Conservation (phyloP, 139 green algal genomes). For the Nannochloris sp. region DNA sequence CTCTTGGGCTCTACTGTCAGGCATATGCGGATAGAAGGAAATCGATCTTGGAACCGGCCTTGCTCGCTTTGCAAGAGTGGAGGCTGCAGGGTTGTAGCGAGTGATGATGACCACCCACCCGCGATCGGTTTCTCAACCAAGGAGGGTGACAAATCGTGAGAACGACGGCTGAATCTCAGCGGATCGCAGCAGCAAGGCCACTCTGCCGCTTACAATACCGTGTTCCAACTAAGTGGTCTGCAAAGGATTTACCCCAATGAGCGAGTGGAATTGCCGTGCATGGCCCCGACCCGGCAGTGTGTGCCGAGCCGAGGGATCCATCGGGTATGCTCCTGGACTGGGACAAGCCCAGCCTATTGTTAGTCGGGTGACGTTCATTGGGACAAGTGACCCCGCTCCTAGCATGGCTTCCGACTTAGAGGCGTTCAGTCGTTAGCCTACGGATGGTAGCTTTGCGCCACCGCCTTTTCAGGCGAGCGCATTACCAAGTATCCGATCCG, state of each 20-base stretch:
- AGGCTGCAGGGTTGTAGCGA: too few relatives aligned
- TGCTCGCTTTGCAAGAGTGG: too few relatives aligned
- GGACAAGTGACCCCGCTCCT: constrained; percentile 53
- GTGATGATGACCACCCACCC: too few relatives aligned
- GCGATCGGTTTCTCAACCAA: too few relatives aligned
- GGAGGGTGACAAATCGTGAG: constrained; percentile 41
- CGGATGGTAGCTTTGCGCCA: constrained; percentile 80
- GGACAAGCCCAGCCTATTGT: constrained; percentile 54
- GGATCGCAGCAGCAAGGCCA: constrained; percentile 80
- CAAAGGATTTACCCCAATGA: constrained; percentile 77
- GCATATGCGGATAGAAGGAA: too few relatives aligned
- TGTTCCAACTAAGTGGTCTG: constrained; percentile 77
- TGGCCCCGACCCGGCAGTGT: constrained; percentile 28
- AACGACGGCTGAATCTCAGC: constrained; percentile 58
- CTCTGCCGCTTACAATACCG: constrained; percentile 81
- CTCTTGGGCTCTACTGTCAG: too few relatives aligned
- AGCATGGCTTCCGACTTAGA: constrained; percentile 74
- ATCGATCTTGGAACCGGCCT: too few relatives aligned
- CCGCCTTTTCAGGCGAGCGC: constrained; percentile 69
- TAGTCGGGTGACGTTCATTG: constrained; percentile 66
- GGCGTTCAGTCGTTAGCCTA: constrained; percentile 79
- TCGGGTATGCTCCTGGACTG: constrained; percentile 56
- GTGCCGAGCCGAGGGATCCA: constrained; percentile 31
- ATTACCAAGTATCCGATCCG: constrained; percentile 76
- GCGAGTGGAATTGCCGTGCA: constrained; percentile 59